These are phyloP conservation scores for Trametes hirsuta DNA, from an alignment of 1,284 basidiomycete genomes.

Conservation along the genomic window DNA sequence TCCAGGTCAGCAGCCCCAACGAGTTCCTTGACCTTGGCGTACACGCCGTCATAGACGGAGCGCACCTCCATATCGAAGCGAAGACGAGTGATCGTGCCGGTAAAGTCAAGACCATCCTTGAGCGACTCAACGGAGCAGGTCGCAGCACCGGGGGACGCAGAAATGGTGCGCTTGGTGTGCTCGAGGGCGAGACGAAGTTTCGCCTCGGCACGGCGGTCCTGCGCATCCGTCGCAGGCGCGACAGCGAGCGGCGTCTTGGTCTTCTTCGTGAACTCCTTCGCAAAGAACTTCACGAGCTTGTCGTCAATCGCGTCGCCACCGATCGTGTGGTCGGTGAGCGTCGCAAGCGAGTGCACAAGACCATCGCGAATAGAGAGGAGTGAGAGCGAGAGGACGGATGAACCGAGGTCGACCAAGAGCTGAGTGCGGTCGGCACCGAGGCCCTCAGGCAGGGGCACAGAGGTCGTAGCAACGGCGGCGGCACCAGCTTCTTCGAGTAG, in stretches of 20 bases:
- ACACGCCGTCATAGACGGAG: slow-evolving; percentile 75
- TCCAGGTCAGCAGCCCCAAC: slow-evolving; percentile 71
- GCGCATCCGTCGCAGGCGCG: slow-evolving; percentile 56
- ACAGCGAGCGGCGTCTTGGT: slow-evolving; percentile 79
- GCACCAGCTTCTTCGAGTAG: slow-evolving; percentile 87
- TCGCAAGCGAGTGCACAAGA: slow-evolving; percentile 60
- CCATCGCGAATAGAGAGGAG: slow-evolving; percentile 72
- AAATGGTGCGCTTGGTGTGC: slow-evolving; percentile 93
- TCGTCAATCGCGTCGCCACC: slow-evolving; percentile 77
- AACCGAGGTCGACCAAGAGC: slow-evolving; percentile 73
- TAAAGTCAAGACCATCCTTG: slow-evolving; percentile 94
- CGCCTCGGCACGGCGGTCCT: slow-evolving; percentile 88
- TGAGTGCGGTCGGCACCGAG: slow-evolving; percentile 63
- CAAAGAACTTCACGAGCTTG: slow-evolving; percentile 89
- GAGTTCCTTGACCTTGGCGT: slow-evolving; percentile 63
- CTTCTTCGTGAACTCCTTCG: slow-evolving; percentile 98
- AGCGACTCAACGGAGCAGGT: slow-evolving; percentile 93
- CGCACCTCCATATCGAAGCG: slow-evolving; percentile 90
- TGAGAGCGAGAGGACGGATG: slow-evolving; percentile 62
- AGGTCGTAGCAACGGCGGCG: slow-evolving; percentile 62
- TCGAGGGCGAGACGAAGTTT: slow-evolving; percentile 94
- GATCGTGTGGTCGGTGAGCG: slow-evolving; percentile 48
- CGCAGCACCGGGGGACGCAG: slow-evolving; percentile 86
- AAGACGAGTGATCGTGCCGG: slow-evolving; percentile 90
- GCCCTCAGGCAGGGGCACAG: slow-evolving; percentile 46